Base-by-base conservation (phyloP, 306 rosid species). In the Lathyrus tuberosus region DNA sequence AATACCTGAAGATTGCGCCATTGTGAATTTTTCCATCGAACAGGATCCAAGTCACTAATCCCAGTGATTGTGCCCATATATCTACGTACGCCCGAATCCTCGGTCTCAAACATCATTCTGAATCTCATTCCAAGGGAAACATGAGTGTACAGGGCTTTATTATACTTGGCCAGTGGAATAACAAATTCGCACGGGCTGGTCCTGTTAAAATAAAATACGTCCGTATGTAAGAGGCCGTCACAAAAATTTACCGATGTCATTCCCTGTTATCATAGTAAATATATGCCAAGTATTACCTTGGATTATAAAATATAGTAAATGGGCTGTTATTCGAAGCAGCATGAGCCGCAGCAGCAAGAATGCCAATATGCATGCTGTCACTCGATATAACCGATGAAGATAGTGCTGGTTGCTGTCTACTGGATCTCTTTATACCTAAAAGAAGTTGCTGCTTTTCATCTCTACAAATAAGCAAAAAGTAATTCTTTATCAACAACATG, bases 281-380 rank as follows among this genome's bases (percentile, higher is more conserved):
- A 57, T 16, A 60, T 33, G 42, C 42, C 14, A 66, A 59, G 11
- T 10, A 46, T 74, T 81, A 93, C 98, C 98, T 90, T 63, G 98
- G 98, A 81, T 93, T 93, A 88, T 86, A 93, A 73, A 90, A 93
- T 77, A 93, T 81, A 40, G 98, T 93, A 78, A 93, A 93, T 6
- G 97, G 97, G 57, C 96, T 93, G 70, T 84, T 93, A 84, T 87
- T 93, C 63, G 98, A 92, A 72, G 98, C 94, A 60, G 98, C 98
- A 84, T 93, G 98, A 74, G 98, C 98, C n/a, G 98, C 98, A 63
- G 98, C 96, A 22, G 98, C 98, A 69, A 93, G 96, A 82, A 93
- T 83, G 57, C 98, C 98, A 28, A 93, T 93, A 67, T 93, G 98
- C 98, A 93, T 93, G 91, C 98, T 93, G 62, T 93, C 98, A 64